phyloP scores from a whole-genome alignment of 139 green algal species.

The Mesostigma viride region DNA sequence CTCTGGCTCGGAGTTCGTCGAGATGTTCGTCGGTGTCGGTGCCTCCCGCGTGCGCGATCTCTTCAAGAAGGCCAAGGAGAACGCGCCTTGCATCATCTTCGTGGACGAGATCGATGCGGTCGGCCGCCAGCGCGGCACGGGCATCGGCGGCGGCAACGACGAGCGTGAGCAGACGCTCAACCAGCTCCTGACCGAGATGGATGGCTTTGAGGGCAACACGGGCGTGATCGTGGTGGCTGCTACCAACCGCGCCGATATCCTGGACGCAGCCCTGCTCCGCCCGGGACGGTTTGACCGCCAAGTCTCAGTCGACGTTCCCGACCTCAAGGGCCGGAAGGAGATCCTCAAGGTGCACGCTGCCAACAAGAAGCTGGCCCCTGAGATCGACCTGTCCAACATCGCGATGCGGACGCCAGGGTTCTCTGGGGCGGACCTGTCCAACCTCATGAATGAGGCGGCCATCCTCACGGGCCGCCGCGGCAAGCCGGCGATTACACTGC shows the following conservation, averaged over 20 bases:
- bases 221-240: conserved; percentile 95
- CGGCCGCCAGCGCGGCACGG: conserved; percentile 79
- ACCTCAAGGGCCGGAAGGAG: conserved; percentile 81
- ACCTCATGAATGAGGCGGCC: conserved; percentile 97
- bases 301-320: conserved; percentile 89
- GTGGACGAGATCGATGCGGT: conserved; percentile 99
- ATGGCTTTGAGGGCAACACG: conserved; percentile 97
- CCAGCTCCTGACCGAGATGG: conserved; percentile 82
- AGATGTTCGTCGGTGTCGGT: conserved; percentile 97
- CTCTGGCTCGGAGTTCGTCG: conserved; percentile 96
- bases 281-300: conserved; percentile 92
- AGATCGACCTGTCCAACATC: conserved; percentile 91
- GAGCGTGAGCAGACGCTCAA: conserved; percentile 85
- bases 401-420: conserved; percentile 88
- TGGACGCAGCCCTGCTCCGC: conserved; percentile 92
- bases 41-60: conserved; percentile 89
- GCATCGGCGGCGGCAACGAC: conserved; percentile 91
- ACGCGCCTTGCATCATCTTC: conserved; percentile 97
- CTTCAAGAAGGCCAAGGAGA: conserved; percentile 98
- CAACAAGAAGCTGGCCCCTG: conserved; percentile 91
- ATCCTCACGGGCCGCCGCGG: conserved; percentile 86
- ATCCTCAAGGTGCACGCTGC: conserved; percentile 89
- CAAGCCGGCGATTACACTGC: conserved; percentile 52
- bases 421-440: conserved; percentile 87
- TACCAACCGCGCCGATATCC: conserved; percentile 94